A percentile compares a stretch with the other conserved stretches of the same genome.
phyloP scores from a whole-genome alignment of 257 asterid genomes.

The Schizonepeta tenuifolia region DNA sequence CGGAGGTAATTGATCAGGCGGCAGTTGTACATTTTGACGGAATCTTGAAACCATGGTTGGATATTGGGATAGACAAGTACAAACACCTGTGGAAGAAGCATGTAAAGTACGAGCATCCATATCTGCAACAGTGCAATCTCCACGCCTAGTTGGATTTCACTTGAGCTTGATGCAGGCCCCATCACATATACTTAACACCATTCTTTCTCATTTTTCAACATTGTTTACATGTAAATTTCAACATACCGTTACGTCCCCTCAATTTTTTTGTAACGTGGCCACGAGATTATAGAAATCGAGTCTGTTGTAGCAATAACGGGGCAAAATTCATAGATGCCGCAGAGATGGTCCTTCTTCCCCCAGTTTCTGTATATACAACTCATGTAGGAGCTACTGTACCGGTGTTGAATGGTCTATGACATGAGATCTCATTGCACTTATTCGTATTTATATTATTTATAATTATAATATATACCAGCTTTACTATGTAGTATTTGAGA shows the following conservation, averaged over 20 bases:
- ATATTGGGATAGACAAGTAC: slow-evolving; percentile 74
- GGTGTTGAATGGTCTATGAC: slow-evolving; percentile 28
- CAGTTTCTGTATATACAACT: slow-evolving; percentile 44
- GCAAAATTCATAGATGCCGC: slow-evolving; percentile 32
- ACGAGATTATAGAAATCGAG: slow-evolving; percentile 36
- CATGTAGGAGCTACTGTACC: slow-evolving; percentile 29
- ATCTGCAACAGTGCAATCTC: slow-evolving; percentile 80
- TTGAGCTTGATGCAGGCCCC: slow-evolving; percentile 29
- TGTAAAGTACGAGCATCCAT: slow-evolving; percentile 70
- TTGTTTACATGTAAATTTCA: slow-evolving; percentile 50
- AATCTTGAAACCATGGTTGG: slow-evolving; percentile 87
- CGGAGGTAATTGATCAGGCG: slow-evolving; percentile 57
- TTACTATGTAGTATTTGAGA: background rate
- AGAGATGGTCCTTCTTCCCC: slow-evolving; percentile 29
- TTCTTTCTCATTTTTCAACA: slow-evolving; percentile 56
- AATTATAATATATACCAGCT: background rate
- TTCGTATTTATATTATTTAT: too few relatives aligned
- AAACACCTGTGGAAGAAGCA: slow-evolving; percentile 71
- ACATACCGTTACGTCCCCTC: background rate
- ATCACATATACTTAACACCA: slow-evolving; percentile 25
- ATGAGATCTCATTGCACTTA: slow-evolving; percentile 7
- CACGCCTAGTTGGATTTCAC: slow-evolving; percentile 50
- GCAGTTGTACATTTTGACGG: slow-evolving; percentile 90
- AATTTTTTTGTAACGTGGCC: slow-evolving; percentile 24
- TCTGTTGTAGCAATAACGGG: slow-evolving; percentile 46